Base-by-base conservation (phyloP, 2,329 filamentous ascomycete species). In the Claviceps humidiphila region DNA sequence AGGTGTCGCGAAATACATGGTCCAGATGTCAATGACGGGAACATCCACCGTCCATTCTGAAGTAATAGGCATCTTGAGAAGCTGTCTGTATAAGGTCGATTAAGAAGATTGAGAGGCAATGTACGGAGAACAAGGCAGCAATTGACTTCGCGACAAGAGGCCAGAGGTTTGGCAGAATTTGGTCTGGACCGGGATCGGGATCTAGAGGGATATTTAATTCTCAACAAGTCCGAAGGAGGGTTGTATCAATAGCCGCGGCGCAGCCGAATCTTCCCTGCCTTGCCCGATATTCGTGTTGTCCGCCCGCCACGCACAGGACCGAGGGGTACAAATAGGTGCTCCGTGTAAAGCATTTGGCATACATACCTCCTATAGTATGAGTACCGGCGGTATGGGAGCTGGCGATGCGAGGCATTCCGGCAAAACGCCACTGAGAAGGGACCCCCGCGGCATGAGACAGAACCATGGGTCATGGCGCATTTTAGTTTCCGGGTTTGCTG, bases 21-120 rank as follows among this genome's bases (percentile, higher is more conserved):
- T 76, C 87, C 87, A 95, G 48, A 95, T 64, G 65, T 94, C 89
- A 52, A 83, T 69, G 58, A 84, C 71, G 0, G 90, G 89, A 42
- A 95, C 82, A 20, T 82, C 72, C 40, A 93, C 61, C 1, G 81
- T 74, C 62, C 82, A 88, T 1, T 71, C 69, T 3, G 88, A 89
- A 47, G 79, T 72, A 61, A 83, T 75, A 55, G 86, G 84, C 89
- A 94, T 94, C 38, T 26, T 53, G 30, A 14, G 16, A n/a, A 17
- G 44, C 14, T n/a, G n/a, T 47, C 9, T 17, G 20, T 11, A 20
- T 47, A 20, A 22, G 17, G 40, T 22, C n/a, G 40, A 17, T 17
- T 16, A 14, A 22, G 40, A 5, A 17, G 13, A 26, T 3, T 7
- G 22, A 17, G 40, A 14, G 2, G 11, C 3, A 17, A 50, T 16